phyloP scores from a whole-genome alignment of 257 asterid genomes.

The Rehmannia glutinosa region DNA sequence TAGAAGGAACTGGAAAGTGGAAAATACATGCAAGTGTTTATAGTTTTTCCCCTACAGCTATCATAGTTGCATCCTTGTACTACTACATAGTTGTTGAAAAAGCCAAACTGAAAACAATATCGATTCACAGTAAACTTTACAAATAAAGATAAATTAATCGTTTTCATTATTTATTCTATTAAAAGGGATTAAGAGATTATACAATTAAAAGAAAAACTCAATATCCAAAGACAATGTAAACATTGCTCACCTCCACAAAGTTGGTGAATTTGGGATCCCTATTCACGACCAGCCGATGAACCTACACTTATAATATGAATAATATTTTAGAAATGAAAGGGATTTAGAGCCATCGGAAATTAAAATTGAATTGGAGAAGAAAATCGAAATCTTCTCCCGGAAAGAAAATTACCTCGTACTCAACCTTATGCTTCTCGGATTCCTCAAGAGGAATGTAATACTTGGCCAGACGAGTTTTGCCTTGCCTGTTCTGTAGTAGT shows the following conservation, averaged over 20 bases:
- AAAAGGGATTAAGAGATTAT: no score
- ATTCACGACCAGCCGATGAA: slow-evolving; percentile 72
- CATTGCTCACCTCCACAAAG: slow-evolving; percentile 61
- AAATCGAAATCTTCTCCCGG: no score
- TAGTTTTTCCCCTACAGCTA: neutral
- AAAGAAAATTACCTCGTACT: slow-evolving; percentile 52
- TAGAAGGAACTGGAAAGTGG: neutral
- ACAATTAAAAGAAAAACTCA: no score
- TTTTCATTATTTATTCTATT: no score
- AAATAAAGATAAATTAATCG: no score
- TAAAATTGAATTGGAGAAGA: neutral
- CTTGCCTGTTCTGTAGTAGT: slow-evolving; percentile 76
- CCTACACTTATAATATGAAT: slow-evolving; percentile 29
- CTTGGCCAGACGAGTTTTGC: slow-evolving; percentile 74
- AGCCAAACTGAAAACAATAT: neutral
- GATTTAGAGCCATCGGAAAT: neutral
- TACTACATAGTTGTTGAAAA: neutral
- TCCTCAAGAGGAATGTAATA: slow-evolving; percentile 83
- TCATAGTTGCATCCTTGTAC: neutral
- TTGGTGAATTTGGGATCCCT: slow-evolving; percentile 84
- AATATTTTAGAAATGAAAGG: neutral
- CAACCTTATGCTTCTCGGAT: slow-evolving; percentile 87
- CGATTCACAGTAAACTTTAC: neutral
- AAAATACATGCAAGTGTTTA: neutral
- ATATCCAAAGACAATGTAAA: neutral